phyloP scores from a whole-genome alignment of 768 basidiomycete genomes.

The Dioszegia hungarica region DNA sequence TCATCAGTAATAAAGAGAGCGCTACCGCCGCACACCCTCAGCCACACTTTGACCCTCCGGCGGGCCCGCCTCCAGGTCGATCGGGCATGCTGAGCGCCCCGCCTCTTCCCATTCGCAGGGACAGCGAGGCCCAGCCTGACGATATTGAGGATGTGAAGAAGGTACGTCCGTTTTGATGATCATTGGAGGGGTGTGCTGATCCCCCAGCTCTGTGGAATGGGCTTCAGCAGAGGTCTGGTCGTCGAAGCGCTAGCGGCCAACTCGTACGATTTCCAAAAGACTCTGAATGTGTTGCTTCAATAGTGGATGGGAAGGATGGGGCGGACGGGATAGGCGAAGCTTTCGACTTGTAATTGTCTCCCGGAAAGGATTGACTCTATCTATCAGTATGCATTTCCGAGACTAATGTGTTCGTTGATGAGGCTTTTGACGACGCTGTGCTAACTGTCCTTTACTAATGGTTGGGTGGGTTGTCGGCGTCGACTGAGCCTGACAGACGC shows the following conservation, averaged over 20 bases:
- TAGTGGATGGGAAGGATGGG: neutral
- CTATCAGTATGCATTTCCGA: no score
- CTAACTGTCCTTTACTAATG: no score
- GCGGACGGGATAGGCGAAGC: no score
- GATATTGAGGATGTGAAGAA: conserved; percentile 49
- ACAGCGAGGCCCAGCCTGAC: conserved; percentile 39
- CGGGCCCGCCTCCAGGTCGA: conserved; percentile 39
- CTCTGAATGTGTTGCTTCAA: conserved; percentile 66
- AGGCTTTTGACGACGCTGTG: no score
- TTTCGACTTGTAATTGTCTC: neutral
- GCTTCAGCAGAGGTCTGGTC: conserved; percentile 77
- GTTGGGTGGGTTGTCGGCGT: no score
- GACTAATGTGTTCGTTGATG: no score
- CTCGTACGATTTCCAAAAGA: conserved; percentile 73
- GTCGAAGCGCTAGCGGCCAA: conserved; percentile 77
- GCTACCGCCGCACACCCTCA: neutral
- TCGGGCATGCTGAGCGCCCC: conserved; percentile 17
- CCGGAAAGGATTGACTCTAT: no score
- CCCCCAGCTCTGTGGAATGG: conserved; percentile 79
- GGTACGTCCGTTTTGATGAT: conserved; percentile 41
- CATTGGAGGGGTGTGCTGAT: conserved; percentile 57
- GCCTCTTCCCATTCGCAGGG: conserved; percentile 17
- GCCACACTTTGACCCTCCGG: conserved; percentile 32
- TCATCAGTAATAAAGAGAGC: conserved; percentile 52
- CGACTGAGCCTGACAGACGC: neutral